Base-by-base conservation (phyloP, 2,329 filamentous ascomycete species). In the Aspergillus sclerotialis region DNA sequence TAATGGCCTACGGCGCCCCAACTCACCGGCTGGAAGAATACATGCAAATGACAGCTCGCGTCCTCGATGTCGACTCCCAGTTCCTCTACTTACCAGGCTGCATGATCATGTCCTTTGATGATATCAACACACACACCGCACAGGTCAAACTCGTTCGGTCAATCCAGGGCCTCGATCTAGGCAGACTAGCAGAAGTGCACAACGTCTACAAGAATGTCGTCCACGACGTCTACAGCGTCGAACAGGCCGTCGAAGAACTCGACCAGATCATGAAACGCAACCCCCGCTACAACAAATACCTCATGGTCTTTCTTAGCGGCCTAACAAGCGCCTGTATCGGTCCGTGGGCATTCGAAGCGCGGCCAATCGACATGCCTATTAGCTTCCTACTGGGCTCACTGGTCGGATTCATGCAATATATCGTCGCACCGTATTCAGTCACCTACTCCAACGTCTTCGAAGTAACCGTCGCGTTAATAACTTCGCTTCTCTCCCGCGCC, bases 21-120 rank as follows among this genome's bases (percentile, higher is more conserved):
- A 24, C 23, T n/a, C 23, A 24, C 4, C 23, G 23, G n/a, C 69
- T 94, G n/a, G 88, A 94, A 59, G 64, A 92, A 54, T 93, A 92
- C 58, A 79, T 94, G 75, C 79, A 73, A 42, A 90, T 88, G 82
- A 85, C 83, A 7, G 80, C 87, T 1, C 74, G 83, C 11, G 83
- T 89, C 2, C 72, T 94, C 26, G 84, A 87, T 58, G 88, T 93
- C 15, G 82, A 92, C 44, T 82, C 81, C 4, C 85, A 92, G 50
- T 93, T 90, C 48, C 65, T 93, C 12, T 94, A 94, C 56, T 76
- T 94, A 21, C 87, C 87, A 0, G 84, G 84, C 0, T 90, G 84
- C 52, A 24, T 24, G 23, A 24, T 24, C 23, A 24, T 24, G 23
- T 24, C 23, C 23, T 24, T 24, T 24, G 23, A 94, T 94, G 87